Evolutionary conservation across 1,284 basidiomycete species (phyloP).

Genomic region (Schizophyllum amplum): DNA sequence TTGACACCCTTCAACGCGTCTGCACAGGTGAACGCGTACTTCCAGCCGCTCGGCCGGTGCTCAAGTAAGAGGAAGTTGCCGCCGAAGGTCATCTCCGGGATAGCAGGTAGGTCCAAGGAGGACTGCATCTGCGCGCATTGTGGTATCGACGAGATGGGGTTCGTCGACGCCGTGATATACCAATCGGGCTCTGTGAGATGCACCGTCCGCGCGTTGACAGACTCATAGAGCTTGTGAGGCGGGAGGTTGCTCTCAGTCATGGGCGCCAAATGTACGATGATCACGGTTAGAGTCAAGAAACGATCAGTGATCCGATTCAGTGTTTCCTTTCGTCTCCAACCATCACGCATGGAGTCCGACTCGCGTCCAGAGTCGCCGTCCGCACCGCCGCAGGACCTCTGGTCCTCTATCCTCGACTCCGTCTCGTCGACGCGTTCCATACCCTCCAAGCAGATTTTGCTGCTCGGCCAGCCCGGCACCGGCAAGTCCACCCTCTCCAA

Average conservation of each 20-base stretch:
- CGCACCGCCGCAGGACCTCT: slow-evolving; percentile 73
- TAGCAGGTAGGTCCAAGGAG: slow-evolving; percentile 55
- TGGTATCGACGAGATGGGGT: slow-evolving; percentile 69
- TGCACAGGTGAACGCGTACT: slow-evolving; percentile 61
- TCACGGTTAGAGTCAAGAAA: not conserved
- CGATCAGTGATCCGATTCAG: not conserved
- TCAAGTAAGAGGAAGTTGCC: slow-evolving; percentile 70
- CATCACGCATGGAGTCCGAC: slow-evolving; percentile 6
- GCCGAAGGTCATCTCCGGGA: slow-evolving; percentile 98
- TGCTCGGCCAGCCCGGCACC: slow-evolving; percentile 70
- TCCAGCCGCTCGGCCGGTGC: slow-evolving; percentile 55
- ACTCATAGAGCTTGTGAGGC: slow-evolving; percentile 54
- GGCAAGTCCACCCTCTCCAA: slow-evolving; percentile 71
- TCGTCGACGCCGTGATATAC: slow-evolving; percentile 56
- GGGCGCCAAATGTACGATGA: not conserved
- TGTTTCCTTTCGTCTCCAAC: slow-evolving; percentile 2
- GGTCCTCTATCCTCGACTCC: slow-evolving; percentile 86
- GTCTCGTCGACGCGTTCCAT: slow-evolving; percentile 81
- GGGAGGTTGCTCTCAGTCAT: slow-evolving; percentile 28
- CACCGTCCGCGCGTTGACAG: slow-evolving; percentile 59
- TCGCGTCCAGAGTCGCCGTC: slow-evolving; percentile 60
- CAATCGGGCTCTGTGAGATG: slow-evolving; percentile 44
- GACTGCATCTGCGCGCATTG: slow-evolving; percentile 66
- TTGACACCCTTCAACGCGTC: slow-evolving; percentile 72
- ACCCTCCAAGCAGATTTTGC: slow-evolving; percentile 76